These are phyloP conservation scores for Nitzschia sp. DNA, from an alignment of 108 stramenopile genomes.

Conservation along the genomic window DNA sequence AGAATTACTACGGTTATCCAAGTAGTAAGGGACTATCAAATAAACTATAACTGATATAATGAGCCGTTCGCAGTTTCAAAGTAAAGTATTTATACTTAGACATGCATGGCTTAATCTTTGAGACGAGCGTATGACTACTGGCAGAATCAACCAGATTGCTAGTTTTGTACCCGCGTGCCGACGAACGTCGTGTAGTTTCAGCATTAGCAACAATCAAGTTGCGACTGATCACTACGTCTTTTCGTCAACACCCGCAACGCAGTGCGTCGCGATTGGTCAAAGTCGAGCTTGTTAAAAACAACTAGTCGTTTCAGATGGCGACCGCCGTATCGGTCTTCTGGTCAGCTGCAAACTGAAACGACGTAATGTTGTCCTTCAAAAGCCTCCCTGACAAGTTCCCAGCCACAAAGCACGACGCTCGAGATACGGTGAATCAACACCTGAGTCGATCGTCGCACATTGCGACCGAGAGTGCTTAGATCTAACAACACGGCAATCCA, in stretches of 20 bases:
- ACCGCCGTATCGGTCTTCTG: neutral
- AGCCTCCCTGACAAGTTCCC: neutral
- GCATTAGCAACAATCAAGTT: too few relatives aligned
- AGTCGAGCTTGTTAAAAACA: neutral
- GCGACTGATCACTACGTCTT: neutral
- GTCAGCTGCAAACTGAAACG: neutral
- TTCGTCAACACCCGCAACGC: neutral
- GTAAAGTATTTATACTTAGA: conserved; percentile 97
- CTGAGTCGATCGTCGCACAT: neutral
- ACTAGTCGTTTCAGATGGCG: neutral
- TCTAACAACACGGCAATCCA: neutral
- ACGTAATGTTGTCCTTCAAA: neutral
- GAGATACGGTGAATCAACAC: neutral
- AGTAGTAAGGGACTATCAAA: conserved; percentile 98
- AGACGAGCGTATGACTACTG: conserved; percentile 99
- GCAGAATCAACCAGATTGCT: conserved; percentile 99
- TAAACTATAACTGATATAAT: conserved; percentile 99
- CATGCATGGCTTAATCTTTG: conserved; percentile 99
- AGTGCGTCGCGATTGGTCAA: neutral
- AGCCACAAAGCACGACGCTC: neutral
- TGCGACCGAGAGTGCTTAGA: neutral
- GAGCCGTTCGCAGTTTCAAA: conserved; percentile 95
- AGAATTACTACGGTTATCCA: conserved; percentile 99
- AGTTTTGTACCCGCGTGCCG: neutral
- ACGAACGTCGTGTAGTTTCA: too few relatives aligned